Evolutionary conservation across 148 eudicot species (phyloP), one percentile per base, ranked within the genome.

Genomic region (Heliosperma pusillum): DNA sequence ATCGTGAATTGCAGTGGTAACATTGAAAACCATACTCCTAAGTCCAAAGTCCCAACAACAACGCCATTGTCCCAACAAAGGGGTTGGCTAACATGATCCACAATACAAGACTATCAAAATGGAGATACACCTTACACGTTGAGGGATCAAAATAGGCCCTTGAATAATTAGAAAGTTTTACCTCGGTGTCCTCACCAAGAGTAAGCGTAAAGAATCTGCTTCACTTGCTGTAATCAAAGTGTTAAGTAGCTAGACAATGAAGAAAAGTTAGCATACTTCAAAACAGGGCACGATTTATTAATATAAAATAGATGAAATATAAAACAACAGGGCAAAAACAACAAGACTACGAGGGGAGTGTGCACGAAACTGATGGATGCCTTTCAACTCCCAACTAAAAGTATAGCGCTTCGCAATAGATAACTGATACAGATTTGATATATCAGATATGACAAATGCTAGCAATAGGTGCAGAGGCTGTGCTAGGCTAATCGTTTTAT

Each of bases 11-110:
- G 42, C 42, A 5, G 42, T 36, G 42, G 10, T 17, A 50, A 10
- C 55, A 50, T 36, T 36, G 0, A 36, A 36, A 36, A 36, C 42
- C 42, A 36, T 36, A 36, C 42, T 36, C 42, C 42, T 7, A 33
- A 33, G 40, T 33, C 40, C 40, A 33, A 36, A 36, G 42, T 36
- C 68, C 27, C 42, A 64, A 16, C 67, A 63, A 63, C 68, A 64
- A n/a, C n/a, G n/a, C 42, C 68, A 27, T 64, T 11, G n/a, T 64
- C 68, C 42, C 10, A 30, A 29, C 7, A 15, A 20, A 64, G 44
- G 29, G 68, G 21, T 27, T 36, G 68, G 68, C 68, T 29, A 64
- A 29, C 26, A 59, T 22, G 64, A 59, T 22, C 24, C 64, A 59
- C 10, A 59, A 15, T 7, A 22, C 1, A 15, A 29, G 10, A 59